Evolutionary conservation across 306 rosid species (phyloP).

Genomic region (Hippophae rhamnoides): DNA sequence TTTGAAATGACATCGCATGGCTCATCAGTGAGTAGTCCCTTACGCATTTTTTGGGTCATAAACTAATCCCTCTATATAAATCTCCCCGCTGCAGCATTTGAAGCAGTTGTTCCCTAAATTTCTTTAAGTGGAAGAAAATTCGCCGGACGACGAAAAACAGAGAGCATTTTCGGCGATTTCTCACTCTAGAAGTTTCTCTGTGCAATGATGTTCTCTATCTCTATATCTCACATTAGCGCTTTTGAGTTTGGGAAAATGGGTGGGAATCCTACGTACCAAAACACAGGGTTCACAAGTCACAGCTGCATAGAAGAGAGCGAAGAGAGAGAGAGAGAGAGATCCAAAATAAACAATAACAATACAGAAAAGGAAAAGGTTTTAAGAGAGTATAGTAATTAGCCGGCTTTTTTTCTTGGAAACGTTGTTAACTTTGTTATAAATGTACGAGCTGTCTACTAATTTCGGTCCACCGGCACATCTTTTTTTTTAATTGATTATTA

Average conservation of each 20-base stretch:
- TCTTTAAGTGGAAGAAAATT: not conserved
- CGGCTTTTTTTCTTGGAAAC: constrained; percentile 49
- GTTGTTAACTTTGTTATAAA: constrained; percentile 9
- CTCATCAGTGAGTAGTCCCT: constrained; percentile 31
- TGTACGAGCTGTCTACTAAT: no score
- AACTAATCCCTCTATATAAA: not conserved
- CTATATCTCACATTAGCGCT: constrained; percentile 33
- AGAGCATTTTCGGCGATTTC: constrained; percentile 19
- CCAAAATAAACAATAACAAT: not conserved
- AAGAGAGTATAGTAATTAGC: constrained; percentile 16
- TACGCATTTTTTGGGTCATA: constrained; percentile 58
- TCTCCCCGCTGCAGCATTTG: constrained; percentile 19
- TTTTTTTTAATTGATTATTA: not conserved
- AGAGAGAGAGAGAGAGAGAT: constrained; percentile 1
- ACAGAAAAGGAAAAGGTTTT: not conserved
- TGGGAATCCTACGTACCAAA: constrained; percentile 37
- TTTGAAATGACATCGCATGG: constrained; percentile 21
- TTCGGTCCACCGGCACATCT: constrained; percentile 6
- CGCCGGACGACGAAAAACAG: constrained; percentile 21
- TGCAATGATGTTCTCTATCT: not conserved
- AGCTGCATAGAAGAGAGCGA: constrained; percentile 17
- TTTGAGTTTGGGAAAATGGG: constrained; percentile 32
- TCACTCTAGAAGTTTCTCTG: constrained; percentile 10
- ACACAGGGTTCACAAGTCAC: constrained; percentile 20
- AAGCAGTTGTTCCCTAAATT: not conserved